Evolutionary conservation across 345 rosid species (phyloP).

Genomic region (Brassica nigra): DNA sequence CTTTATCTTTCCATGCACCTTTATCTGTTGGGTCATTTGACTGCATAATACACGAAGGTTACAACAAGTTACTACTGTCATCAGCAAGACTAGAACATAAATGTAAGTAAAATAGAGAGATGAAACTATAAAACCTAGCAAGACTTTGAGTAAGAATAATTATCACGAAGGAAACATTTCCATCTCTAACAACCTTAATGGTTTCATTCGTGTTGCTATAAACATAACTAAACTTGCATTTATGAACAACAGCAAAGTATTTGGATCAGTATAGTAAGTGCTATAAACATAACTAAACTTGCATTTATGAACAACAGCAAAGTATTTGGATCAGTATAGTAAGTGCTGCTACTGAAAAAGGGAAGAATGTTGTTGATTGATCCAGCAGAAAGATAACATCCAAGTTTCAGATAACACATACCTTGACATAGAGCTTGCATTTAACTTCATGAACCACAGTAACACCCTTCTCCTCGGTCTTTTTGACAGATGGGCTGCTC

Average conservation of each 20-base stretch:
- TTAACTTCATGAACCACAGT: constrained; percentile 89
- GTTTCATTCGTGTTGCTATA: not conserved
- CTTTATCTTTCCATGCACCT: constrained; percentile 94
- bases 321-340: not conserved
- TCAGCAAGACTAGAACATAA: constrained; percentile 3
- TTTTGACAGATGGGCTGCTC: constrained; percentile 91
- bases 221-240: not conserved
- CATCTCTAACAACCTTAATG: not conserved
- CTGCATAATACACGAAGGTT: constrained; percentile 44
- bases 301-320: not conserved
- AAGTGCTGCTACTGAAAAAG: constrained; percentile 6
- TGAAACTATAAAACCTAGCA: not conserved
- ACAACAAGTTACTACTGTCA: not conserved
- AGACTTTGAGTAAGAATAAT: not conserved
- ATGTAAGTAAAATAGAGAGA: not conserved
- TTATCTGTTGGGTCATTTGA: constrained; percentile 75
- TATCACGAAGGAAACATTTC: not conserved
- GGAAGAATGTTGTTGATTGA: not conserved
- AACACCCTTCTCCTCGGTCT: constrained; percentile 82
- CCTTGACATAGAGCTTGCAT: constrained; percentile 97
- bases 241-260: not conserved
- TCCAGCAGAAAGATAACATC: not conserved
- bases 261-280: not conserved
- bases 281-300: not conserved
- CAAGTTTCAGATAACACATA: constrained; percentile 32